Evolutionary conservation across 73 alveolate species (phyloP), one percentile per base, ranked within the genome.

Genomic region (Diophrys appendiculata): DNA sequence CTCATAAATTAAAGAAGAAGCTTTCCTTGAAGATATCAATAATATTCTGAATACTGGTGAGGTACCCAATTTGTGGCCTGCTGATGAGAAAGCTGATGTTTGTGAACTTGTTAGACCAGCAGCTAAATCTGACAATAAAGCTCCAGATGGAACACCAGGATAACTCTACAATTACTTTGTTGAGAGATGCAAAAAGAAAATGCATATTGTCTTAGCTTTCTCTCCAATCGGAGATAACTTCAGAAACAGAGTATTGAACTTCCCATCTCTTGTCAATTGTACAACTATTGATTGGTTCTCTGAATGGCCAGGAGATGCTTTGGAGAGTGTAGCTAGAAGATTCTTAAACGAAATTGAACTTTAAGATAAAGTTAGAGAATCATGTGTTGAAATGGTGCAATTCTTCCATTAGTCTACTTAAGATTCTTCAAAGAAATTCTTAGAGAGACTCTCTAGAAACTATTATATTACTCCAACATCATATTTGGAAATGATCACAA

Each of bases 381-480:
- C 81, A n/a, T 94, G 98, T 54, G 97, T 87, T 52, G 92, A 88
- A 54, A 85, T 96, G 96, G 97, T 97, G 67, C 88, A 93, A 68
- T 35, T 72, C 72, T 90, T 98, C 94, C 99, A 98, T 81, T 87
- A 94, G 54, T 79, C 95, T 24, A 98, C 99, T 13, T 93, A 86
- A 29, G 88, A 86, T 65, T 87, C 98, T 84, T 93, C 99, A 0
- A 80, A 73, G 30, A 95, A 95, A 81, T 97, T 96, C 91, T 89
- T 88, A 65, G 90, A 93, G 69, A 94, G 93, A 80, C 90, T 98
- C 81, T 90, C 94, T 81, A 91, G 99, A 77, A 89, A 96, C 88
- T 97, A 97, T 88, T 98, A 98, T 83, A 99, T 97, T 53, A 98
- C 99, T 32, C 99, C 99, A 26, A 97, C 99, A n/a, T 95, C 99